These are phyloP conservation scores for Houttuynia cordata DNA, from an alignment of 164 flowering plant species.

Conservation along the genomic window DNA sequence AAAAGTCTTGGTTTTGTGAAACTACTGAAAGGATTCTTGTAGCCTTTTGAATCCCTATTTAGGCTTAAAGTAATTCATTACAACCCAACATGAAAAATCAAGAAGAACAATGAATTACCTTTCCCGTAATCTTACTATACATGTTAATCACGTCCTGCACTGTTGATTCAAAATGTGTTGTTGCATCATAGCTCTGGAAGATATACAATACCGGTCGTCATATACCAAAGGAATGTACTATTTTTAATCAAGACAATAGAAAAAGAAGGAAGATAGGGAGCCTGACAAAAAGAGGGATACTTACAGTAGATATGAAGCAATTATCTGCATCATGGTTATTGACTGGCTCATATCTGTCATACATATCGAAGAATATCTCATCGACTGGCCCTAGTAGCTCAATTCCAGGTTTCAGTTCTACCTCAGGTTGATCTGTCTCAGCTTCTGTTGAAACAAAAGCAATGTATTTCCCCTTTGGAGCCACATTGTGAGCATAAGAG, in stretches of 20 bases:
- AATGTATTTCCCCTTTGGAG: constrained; percentile 86
- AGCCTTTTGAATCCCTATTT: too few relatives aligned
- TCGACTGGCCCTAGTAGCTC: constrained; percentile 85
- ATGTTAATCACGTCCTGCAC: constrained; percentile 57
- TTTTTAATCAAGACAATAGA: too few relatives aligned
- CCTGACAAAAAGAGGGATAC: constrained; percentile 6
- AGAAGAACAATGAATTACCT: constrained; percentile 41
- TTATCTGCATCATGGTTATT: constrained; percentile 43
- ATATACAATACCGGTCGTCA: too few relatives aligned
- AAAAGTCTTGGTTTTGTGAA: too few relatives aligned
- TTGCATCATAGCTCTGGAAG: constrained; percentile 74
- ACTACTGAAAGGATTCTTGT: too few relatives aligned
- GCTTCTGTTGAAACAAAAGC: constrained; percentile 95
- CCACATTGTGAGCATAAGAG: constrained; percentile 92
- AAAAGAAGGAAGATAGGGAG: too few relatives aligned
- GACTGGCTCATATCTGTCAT: constrained; percentile 72
- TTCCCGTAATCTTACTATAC: constrained; percentile 80
- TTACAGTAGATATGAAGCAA: constrained; percentile 85
- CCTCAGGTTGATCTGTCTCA: constrained; percentile 80
- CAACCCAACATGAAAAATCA: too few relatives aligned
- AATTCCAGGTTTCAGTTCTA: constrained; percentile 76
- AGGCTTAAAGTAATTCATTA: background rate
- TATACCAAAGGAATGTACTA: background rate
- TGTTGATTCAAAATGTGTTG: constrained; percentile 80
- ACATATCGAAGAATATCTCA: constrained; percentile 75